Base-by-base conservation (phyloP, 2,329 filamentous ascomycete species). In the Ophiostoma pallidulum region DNA sequence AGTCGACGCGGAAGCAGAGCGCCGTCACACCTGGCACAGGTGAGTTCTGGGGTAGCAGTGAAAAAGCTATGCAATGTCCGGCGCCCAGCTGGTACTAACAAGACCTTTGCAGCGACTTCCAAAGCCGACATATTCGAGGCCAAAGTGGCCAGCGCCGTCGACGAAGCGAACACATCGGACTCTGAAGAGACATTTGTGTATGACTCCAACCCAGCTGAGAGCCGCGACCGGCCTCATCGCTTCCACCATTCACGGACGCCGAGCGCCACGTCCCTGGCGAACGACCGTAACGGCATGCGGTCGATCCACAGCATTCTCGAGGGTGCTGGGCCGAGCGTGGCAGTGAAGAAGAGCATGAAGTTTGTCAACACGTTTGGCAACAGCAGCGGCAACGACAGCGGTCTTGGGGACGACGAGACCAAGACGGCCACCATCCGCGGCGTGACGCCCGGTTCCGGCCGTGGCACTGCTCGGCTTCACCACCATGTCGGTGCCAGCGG, bases 101-200 rank as follows among this genome's bases (percentile, higher is more conserved):
- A 8, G 1, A 46, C n/a, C n/a, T 64, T 61, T 58, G 64, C 74
- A 82, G 87, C 83, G 51, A 92, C 89, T 14, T 94, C 90, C 51
- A 97, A 97, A 70, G 91, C 92, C 61, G 92, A 98, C 66, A 89
- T 97, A 44, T 98, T 98, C 63, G 92, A 97, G 69, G 89, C 90
- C 56, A 94, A 94, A 62, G 89, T 98, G 56, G 91, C 91, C 43
- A 96, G 83, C 63, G 91, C 91, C 8, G 89, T 98, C 45, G 91
- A 97, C 62, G 90, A 97, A 64, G 89, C 88, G 38, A 86, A 96
- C 64, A 94, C 91, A 12, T 96, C 91, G 7, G 92, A 98, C 63
- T 97, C 91, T 1, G 92, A 96, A 59, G 92, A 97, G 66, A 97
- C 92, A 0, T 98, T 97, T 64, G 92, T 98, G 14, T 98, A 98